Conservation (phyloP, 2,329 filamentous ascomycete genomes). For the Thermochaetoides dissita region DNA sequence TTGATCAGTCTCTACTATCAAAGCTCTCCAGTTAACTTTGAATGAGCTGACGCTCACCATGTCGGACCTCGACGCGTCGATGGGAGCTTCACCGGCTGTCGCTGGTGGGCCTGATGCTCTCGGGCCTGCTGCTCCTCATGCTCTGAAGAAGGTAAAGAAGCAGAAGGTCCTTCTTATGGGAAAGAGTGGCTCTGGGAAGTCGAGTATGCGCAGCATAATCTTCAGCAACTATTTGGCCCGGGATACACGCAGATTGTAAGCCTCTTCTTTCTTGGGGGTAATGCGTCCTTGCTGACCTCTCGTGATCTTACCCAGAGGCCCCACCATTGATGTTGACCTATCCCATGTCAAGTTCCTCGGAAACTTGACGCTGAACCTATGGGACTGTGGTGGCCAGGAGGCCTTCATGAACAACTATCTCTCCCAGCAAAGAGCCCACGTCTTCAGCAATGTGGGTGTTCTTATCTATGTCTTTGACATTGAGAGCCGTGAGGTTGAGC, state of each 20-base stretch:
- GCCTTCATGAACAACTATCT: constrained; percentile 99
- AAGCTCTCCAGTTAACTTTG: neutral
- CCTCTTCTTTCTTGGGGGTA: constrained; percentile 2
- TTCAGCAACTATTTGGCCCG: constrained; percentile 98
- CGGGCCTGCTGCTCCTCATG: constrained; percentile 6
- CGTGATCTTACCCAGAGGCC: constrained; percentile 39
- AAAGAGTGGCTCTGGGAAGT: constrained; percentile 94
- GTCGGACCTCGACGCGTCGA: constrained; percentile 11
- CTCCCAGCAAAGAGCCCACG: constrained; percentile 84
- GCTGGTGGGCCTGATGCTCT: constrained; percentile 1
- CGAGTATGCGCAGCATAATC: constrained; percentile 96
- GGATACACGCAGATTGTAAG: constrained; percentile 70
- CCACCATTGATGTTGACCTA: constrained; percentile 95
- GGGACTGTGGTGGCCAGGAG: constrained; percentile 98
- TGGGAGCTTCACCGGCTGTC: constrained; percentile 4
- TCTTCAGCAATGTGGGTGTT: constrained; percentile 92
- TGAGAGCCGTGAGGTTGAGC: constrained; percentile 84
- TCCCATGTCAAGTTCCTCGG: constrained; percentile 98
- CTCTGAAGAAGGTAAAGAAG: constrained; percentile 58
- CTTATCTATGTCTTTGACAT: constrained; percentile 99
- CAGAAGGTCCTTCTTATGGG: constrained; percentile 84
- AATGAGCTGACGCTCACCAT: constrained; percentile 10
- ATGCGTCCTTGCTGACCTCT: too few relatives aligned
- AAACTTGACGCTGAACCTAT: constrained; percentile 90
- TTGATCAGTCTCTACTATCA: too few relatives aligned